Conservation (phyloP, 192 early-diverging fungal species). For the Linnemannia exigua region DNA sequence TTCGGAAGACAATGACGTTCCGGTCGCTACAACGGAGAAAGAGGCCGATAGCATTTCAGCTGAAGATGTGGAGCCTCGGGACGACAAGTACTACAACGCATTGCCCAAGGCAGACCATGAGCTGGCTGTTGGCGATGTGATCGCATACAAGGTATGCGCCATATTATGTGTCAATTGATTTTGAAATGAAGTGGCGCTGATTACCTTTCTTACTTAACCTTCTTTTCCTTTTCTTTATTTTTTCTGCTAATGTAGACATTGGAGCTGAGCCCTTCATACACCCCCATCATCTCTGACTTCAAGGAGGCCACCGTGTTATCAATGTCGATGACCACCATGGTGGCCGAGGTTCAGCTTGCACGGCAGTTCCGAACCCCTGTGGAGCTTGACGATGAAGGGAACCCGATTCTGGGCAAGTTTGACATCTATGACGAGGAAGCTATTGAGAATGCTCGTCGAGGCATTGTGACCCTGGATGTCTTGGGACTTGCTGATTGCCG, state of each 20-base stretch:
- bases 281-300: constrained; percentile 46
- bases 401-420: constrained; percentile 45
- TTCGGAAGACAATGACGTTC: not conserved
- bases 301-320: constrained; percentile 38
- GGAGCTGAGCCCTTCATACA: constrained; percentile 36
- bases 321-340: constrained; percentile 13
- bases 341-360: constrained; percentile 29
- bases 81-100: constrained; percentile 13
- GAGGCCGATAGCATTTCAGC: not conserved
- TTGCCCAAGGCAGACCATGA: constrained; percentile 12
- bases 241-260: constrained; percentile 45
- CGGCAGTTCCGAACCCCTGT: constrained; percentile 23
- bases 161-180: not conserved
- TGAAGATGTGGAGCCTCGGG: not conserved
- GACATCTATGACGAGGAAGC: constrained; percentile 43
- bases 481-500: constrained; percentile 37
- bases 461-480: constrained; percentile 28
- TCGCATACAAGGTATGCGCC: constrained; percentile 23
- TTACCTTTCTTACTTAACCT: not conserved
- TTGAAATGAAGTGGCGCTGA: not conserved
- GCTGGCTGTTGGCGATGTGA: constrained; percentile 24
- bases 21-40: not conserved
- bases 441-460: constrained; percentile 11
- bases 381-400: constrained; percentile 30
- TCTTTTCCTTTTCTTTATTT: not conserved